Percentiles rank a stretch among this genome's conserved stretches.
Evolutionary conservation across 495 filamentous ascomycete genomes (phyloP).

Genomic region (Neurospora terricola): DNA sequence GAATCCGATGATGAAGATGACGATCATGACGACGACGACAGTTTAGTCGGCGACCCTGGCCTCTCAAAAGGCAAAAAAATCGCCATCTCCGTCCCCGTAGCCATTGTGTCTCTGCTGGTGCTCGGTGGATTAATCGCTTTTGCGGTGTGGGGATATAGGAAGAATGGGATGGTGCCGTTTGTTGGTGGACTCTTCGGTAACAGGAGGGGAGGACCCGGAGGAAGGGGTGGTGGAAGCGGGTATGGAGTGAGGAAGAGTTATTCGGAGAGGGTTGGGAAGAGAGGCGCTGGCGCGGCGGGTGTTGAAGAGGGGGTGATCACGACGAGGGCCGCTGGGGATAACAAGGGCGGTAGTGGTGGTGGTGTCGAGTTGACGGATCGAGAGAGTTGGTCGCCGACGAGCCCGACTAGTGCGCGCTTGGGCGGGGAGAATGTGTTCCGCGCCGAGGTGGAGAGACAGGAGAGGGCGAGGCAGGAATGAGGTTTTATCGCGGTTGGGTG

Average conservation of each 20-base stretch:
- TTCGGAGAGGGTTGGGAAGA: slow-evolving; percentile 6
- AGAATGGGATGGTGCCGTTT: slow-evolving; percentile 7
- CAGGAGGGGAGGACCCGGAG: background rate
- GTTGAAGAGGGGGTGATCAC: background rate
- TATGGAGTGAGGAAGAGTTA: slow-evolving; percentile 20
- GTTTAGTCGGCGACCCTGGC: background rate
- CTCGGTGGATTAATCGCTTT: background rate
- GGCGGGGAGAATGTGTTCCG: slow-evolving; percentile 22
- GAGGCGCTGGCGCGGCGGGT: background rate
- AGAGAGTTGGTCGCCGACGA: slow-evolving; percentile 23
- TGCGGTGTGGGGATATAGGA: slow-evolving; percentile 7
- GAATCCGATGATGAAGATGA: background rate
- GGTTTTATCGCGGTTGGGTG: background rate
- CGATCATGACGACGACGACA: background rate
- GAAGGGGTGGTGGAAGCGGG: slow-evolving; percentile 8
- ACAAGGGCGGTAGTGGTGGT: slow-evolving; percentile 8
- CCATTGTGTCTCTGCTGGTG: slow-evolving; percentile 8
- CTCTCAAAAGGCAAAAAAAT: background rate
- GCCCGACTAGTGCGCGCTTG: background rate
- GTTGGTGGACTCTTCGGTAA: slow-evolving; percentile 5
- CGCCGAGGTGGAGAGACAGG: slow-evolving; percentile 26
- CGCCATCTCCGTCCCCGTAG: slow-evolving; percentile 17
- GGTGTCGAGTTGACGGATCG: slow-evolving; percentile 23
- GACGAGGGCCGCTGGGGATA: background rate
- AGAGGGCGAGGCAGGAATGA: slow-evolving; percentile 10